Evolutionary conservation across 306 rosid species (phyloP).

Genomic region (Biancaea sappan): DNA sequence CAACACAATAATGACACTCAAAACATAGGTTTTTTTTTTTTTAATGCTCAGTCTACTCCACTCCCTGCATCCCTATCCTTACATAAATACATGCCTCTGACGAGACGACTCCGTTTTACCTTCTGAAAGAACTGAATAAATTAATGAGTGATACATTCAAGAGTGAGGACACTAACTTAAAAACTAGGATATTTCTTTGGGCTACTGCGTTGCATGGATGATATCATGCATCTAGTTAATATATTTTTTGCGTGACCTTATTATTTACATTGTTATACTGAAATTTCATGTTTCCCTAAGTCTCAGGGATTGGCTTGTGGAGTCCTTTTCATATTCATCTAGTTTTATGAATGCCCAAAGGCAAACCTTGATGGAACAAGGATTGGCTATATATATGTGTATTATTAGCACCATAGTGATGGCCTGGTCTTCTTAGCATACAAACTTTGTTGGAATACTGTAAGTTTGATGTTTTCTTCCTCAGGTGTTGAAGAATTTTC

Average conservation of each 20-base stretch:
- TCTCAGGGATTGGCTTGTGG: neutral
- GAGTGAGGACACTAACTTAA: neutral
- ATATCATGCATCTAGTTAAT: constrained; percentile 22
- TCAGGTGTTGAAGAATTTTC: constrained; percentile 89
- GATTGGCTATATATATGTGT: neutral
- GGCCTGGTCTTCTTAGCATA: neutral
- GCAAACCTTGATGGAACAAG: constrained; percentile 6
- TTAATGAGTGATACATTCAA: neutral
- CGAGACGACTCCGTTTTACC: constrained; percentile 9
- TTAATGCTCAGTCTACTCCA: neutral
- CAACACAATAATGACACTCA: constrained; percentile 11
- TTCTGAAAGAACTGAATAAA: neutral
- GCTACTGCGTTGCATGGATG: neutral
- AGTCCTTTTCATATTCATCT: neutral
- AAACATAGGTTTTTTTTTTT: neutral
- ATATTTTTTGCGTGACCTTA: neutral
- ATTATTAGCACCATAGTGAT: neutral
- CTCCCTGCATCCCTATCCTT: neutral
- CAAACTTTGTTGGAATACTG: neutral
- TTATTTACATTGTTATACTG: neutral
- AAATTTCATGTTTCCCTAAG: neutral
- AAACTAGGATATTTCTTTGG: neutral
- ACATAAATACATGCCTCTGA: neutral
- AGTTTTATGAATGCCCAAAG: neutral
- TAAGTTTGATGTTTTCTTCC: constrained; percentile 30